Conservation (phyloP, 139 green algal genomes). For the Coccomyxa sp. region DNA sequence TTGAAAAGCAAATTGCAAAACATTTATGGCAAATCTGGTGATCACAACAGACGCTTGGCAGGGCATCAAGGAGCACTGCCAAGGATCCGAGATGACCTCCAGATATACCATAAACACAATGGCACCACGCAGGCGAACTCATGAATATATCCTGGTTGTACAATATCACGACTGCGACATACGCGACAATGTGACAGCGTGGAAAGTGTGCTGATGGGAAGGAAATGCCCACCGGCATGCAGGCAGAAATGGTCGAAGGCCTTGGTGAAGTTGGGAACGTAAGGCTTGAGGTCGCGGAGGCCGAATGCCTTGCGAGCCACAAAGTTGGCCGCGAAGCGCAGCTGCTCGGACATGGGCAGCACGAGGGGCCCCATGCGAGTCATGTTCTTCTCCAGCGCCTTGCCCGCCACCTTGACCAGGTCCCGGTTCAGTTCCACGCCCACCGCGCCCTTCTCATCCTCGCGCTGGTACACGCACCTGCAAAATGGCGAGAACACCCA, state of each 20-base stretch:
- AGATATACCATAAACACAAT: neutral
- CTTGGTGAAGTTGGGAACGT: constrained; percentile 76
- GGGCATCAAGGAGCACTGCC: neutral
- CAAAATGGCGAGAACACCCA: neutral
- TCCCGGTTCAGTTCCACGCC: constrained; percentile 55
- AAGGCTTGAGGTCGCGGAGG: constrained; percentile 39
- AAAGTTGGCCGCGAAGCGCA: constrained; percentile 48
- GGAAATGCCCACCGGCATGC: constrained; percentile 44
- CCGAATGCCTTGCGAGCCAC: constrained; percentile 27
- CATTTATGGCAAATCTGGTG: neutral
- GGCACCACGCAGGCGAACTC: neutral
- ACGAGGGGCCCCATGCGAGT: constrained; percentile 55
- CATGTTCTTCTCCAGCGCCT: constrained; percentile 53
- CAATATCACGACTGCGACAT: too few relatives aligned
- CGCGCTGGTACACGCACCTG: constrained; percentile 59
- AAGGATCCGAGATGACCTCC: neutral
- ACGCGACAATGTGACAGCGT: neutral
- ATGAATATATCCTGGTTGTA: too few relatives aligned
- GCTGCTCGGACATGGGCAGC: constrained; percentile 53
- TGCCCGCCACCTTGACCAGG: constrained; percentile 45
- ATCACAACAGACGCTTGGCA: neutral
- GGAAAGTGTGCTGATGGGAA: neutral
- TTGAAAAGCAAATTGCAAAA: neutral
- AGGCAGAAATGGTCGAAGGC: constrained; percentile 86
- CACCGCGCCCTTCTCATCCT: constrained; percentile 37